Percentiles rank a stretch among this genome's conserved stretches.
Evolutionary conservation across 2,329 filamentous ascomycete species (phyloP).

Genomic region (Phaeophleospora eucalypticola): DNA sequence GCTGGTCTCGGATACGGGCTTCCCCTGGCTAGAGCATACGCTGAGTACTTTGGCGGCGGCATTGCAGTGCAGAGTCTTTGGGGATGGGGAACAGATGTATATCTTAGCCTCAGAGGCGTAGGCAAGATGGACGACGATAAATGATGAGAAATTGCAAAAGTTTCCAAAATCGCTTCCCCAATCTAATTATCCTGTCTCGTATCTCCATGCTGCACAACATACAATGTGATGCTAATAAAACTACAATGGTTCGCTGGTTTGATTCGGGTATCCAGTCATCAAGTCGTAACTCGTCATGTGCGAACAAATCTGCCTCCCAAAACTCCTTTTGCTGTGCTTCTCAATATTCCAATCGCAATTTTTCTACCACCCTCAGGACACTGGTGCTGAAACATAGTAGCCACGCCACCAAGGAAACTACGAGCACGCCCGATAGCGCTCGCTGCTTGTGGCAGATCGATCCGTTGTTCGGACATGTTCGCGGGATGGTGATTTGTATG

Average conservation of each 20-base stretch:
- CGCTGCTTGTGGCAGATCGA: conserved; percentile 60
- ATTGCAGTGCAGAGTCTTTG: conserved; percentile 93
- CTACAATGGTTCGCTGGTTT: neutral
- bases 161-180: neutral
- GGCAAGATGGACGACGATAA: conserved; percentile 41
- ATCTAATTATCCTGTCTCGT: neutral
- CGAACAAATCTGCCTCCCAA: no score
- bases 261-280: neutral
- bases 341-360: conserved; percentile 22
- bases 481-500: conserved; percentile 19
- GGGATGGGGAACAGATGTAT: conserved; percentile 79
- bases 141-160: neutral
- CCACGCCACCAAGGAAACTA: conserved; percentile 85
- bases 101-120: conserved; percentile 59
- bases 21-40: conserved; percentile 85
- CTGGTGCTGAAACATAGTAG: conserved; percentile 84
- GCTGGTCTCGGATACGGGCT: conserved; percentile 91
- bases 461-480: conserved; percentile 33
- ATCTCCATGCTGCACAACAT: neutral
- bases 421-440: conserved; percentile 71
- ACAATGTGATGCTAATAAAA: neutral
- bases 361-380: conserved; percentile 38
- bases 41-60: conserved; percentile 95
- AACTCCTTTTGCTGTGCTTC: neutral
- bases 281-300: neutral